Conservation (phyloP, 257 asterid species). For the Echites panduratus region DNA sequence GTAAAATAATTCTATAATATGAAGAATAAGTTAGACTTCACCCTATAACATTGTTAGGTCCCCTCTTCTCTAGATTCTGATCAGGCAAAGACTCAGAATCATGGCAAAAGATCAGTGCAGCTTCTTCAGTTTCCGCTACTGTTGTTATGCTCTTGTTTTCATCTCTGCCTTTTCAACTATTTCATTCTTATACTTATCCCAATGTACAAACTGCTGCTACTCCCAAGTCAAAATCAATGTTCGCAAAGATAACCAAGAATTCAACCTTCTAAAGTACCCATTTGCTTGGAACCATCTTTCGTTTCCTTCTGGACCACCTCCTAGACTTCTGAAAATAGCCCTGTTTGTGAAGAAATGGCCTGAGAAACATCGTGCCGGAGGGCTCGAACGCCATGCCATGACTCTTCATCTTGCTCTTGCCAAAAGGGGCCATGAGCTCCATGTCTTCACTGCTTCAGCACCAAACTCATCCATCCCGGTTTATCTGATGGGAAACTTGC, state of each 20-base stretch:
- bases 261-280: constrained; percentile 38
- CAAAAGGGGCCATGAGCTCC: constrained; percentile 64
- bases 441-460: constrained; percentile 50
- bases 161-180: constrained; percentile 39
- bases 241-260: constrained; percentile 15
- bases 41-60: background rate
- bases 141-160: constrained; percentile 30
- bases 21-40: background rate
- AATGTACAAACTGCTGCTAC: constrained; percentile 25
- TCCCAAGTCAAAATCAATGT: constrained; percentile 5
- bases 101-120: constrained; percentile 35
- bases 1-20: background rate
- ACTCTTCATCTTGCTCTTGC: constrained; percentile 66
- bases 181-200: constrained; percentile 37
- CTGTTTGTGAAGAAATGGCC: constrained; percentile 82
- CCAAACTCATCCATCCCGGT: constrained; percentile 20
- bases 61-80: background rate
- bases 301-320: constrained; percentile 36
- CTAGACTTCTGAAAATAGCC: constrained; percentile 47
- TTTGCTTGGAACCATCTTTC: constrained; percentile 56
- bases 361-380: constrained; percentile 43
- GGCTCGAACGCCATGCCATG: constrained; percentile 70
- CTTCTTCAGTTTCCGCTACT: constrained; percentile 29
- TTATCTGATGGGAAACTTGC: constrained; percentile 16
- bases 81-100: background rate